These are phyloP conservation scores for Kitagawia praeruptora DNA, from an alignment of 129 eudicot genomes.

Conservation along the genomic window DNA sequence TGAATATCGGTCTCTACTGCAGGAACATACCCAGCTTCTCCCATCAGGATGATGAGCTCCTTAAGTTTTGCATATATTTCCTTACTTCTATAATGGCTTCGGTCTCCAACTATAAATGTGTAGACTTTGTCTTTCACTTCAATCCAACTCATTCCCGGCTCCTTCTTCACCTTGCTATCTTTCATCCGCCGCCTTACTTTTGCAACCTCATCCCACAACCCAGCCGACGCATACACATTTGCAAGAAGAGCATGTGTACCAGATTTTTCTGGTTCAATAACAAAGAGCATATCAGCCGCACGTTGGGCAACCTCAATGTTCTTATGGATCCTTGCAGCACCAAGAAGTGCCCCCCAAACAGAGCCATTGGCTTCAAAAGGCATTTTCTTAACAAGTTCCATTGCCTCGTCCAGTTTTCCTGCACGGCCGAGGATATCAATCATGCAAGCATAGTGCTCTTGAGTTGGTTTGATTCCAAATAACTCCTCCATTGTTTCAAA, in stretches of 20 bases:
- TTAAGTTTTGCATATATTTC: constrained; percentile 65
- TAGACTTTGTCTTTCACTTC: constrained; percentile 63
- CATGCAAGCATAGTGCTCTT: constrained; percentile 92
- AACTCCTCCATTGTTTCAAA: constrained; percentile 52
- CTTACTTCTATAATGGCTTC: constrained; percentile 49
- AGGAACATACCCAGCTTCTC: constrained; percentile 71
- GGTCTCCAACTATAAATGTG: constrained; percentile 75
- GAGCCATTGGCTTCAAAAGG: constrained; percentile 76
- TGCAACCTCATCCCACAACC: constrained; percentile 71
- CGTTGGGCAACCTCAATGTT: constrained; percentile 62
- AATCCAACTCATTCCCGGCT: constrained; percentile 91
- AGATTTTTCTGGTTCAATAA: constrained; percentile 73
- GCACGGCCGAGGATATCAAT: constrained; percentile 74
- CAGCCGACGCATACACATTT: constrained; percentile 77
- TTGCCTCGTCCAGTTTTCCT: constrained; percentile 62
- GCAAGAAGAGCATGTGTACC: constrained; percentile 79
- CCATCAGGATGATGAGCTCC: constrained; percentile 48
- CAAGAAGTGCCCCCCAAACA: constrained; percentile 91
- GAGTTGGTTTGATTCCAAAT: constrained; percentile 52
- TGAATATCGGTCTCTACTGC: constrained; percentile 67
- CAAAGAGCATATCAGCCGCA: constrained; percentile 56
- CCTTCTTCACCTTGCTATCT: constrained; percentile 68
- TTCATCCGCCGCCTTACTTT: constrained; percentile 58
- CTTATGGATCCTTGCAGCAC: constrained; percentile 79
- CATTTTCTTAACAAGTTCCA: constrained; percentile 60